Conservation (phyloP, 441 rosid species). For the Isatis lusitanica region DNA sequence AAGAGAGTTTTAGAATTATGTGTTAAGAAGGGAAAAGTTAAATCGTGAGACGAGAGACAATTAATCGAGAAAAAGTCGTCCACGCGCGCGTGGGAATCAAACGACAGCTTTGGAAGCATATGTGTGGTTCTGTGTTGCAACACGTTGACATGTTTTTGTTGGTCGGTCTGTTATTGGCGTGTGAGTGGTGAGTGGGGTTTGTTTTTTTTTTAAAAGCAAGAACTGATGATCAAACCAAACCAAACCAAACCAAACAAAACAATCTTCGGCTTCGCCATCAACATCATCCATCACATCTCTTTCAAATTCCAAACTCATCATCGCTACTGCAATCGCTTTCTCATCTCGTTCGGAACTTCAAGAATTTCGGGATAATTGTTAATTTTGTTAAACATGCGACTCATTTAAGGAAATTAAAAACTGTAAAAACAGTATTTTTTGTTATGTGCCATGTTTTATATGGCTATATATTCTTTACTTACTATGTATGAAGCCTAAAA, state of each 20-base stretch:
- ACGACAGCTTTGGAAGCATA: not conserved
- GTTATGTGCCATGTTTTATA: no score
- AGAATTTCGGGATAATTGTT: no score
- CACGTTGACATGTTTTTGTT: slow-evolving; percentile 30
- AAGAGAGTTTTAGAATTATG: no score
- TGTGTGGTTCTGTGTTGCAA: slow-evolving; percentile 27
- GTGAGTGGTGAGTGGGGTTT: not conserved
- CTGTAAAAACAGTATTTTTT: no score
- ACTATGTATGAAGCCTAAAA: no score
- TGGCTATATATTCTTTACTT: no score
- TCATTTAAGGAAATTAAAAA: no score
- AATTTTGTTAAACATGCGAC: no score
- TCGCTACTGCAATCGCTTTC: no score
- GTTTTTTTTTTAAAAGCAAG: not conserved
- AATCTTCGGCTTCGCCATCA: not conserved
- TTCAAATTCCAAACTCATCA: no score
- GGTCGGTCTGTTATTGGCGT: slow-evolving; percentile 19
- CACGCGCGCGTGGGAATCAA: slow-evolving; percentile 16
- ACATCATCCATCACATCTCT: no score
- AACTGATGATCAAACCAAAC: not conserved
- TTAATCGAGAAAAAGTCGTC: not conserved
- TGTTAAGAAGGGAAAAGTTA: not conserved
- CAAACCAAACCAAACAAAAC: not conserved
- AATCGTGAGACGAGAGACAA: not conserved
- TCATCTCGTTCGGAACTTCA: no score